Percentiles rank a stretch among this genome's conserved stretches.
phyloP scores from a whole-genome alignment of 768 basidiomycete genomes.

The Lactifluus hygrophoroides region DNA sequence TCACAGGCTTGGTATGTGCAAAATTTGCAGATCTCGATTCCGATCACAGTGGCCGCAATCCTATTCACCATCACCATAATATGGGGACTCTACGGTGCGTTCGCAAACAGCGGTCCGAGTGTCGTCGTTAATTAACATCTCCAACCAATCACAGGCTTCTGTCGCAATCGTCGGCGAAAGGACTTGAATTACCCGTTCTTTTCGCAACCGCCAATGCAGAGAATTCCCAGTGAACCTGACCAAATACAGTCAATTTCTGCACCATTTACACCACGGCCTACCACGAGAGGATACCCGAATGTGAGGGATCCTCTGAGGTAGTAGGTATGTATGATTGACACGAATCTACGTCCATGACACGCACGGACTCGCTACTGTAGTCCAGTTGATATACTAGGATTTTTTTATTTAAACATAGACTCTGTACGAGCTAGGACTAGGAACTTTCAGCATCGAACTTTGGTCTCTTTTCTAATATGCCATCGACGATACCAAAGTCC shows the following conservation, averaged over 20 bases:
- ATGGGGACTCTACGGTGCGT: slow-evolving; percentile 39
- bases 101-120: not conserved
- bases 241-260: not conserved
- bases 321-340: not conserved
- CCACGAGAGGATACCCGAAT: not conserved
- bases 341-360: not conserved
- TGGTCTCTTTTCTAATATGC: slow-evolving; percentile 75
- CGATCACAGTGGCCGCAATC: slow-evolving; percentile 65
- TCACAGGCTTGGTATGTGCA: slow-evolving; percentile 63
- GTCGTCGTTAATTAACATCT: not conserved
- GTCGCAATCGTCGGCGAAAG: not conserved
- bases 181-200: not conserved
- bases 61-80: slow-evolving; percentile 52
- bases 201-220: not conserved
- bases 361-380: not conserved
- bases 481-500: slow-evolving; percentile 89
- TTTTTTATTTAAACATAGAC: not conserved
- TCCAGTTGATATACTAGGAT: not conserved
- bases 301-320: not conserved
- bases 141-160: not conserved
- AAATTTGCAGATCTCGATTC: slow-evolving; percentile 74
- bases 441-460: slow-evolving; percentile 33
- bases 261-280: not conserved
- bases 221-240: not conserved
- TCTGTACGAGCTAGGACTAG: not conserved